Base-by-base conservation (phyloP, 352 stramenopile genomes). In the Phytophthora tentaculata region DNA sequence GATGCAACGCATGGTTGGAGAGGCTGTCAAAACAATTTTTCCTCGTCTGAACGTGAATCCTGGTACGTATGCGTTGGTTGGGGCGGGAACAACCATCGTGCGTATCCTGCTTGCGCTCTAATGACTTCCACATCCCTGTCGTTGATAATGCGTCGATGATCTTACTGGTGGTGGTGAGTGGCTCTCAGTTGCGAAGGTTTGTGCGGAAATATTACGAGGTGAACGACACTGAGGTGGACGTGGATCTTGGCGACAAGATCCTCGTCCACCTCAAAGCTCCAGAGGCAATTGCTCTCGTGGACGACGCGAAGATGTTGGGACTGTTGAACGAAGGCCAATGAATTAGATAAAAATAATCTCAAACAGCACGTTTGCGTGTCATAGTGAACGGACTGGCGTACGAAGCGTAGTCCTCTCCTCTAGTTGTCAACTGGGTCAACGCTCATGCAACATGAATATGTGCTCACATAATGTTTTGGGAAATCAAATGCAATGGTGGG, bases 231-330 rank as follows among this genome's bases (percentile, higher is more conserved):
- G 87, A 81, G 7, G 74, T 92, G n/a, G 85, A 93, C 5, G 61
- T 90, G 6, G 87, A 95, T 56, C 73, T 95, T n/a, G 87, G 87
- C 20, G 86, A 93, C n/a, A n/a, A n/a, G n/a, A n/a, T n/a, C n/a
- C n/a, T n/a, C n/a, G n/a, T n/a, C n/a, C n/a, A n/a, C n/a, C n/a
- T n/a, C n/a, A 41, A 82, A 79, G 5, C 65, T 86, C 22, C 74
- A 77, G 61, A 64, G 62, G 23, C 35, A 48, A 0, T 62, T 67
- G 47, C 61, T 89, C 43, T 91, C 84, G 22, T 92, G 84, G 83
- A 96, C 51, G 88, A 95, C 67, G 73, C 81, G 0, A 88, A 91
- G 39, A 94, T 96, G 86, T 71, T 94, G 10, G 69, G 67, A 26
- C 64, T 96, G 16, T 70, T 96, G 52, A 92, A 85, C 32, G 77